These are phyloP conservation scores for Fusarium drepaniforme DNA, from an alignment of 2,329 filamentous ascomycete species.

Conservation along the genomic window DNA sequence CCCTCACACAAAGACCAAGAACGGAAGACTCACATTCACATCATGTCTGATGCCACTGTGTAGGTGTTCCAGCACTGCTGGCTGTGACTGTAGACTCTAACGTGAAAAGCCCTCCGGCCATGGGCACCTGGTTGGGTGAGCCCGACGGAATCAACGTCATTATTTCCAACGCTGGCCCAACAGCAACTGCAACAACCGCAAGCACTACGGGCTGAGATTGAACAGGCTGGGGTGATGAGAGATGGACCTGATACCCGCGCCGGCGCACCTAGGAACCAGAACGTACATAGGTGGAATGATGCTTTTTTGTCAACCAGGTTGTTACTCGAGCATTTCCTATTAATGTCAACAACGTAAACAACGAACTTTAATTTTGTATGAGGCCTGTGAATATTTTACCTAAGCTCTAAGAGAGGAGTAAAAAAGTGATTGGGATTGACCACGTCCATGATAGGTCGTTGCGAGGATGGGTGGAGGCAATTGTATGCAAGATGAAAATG, in stretches of 20 bases:
- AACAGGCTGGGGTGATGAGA: neutral
- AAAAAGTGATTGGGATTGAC: neutral
- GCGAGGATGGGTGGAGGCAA: neutral
- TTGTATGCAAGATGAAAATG: neutral
- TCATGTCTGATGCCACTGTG: constrained; percentile 18
- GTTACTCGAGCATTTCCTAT: constrained; percentile 26
- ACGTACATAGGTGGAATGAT: constrained; percentile 11
- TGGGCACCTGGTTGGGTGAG: neutral
- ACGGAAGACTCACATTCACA: neutral
- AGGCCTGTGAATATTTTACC: constrained; percentile 10
- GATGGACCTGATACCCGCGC: constrained; percentile 34
- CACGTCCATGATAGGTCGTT: neutral
- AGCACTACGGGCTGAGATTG: neutral
- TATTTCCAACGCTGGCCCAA: constrained; percentile 3
- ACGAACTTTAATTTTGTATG: constrained; percentile 11
- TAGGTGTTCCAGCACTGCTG: neutral
- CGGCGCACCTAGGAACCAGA: constrained; percentile 32
- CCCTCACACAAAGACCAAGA: neutral
- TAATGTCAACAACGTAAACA: constrained; percentile 11
- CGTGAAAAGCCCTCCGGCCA: neutral
- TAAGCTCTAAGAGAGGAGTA: neutral
- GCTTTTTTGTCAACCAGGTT: neutral
- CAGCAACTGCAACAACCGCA: neutral
- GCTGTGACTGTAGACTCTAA: constrained; percentile 9
- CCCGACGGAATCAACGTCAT: constrained; percentile 24